A percentile compares a stretch with the other conserved stretches of the same genome.
Conservation (phyloP, 768 basidiomycete species). For the Lactarius psammicola region DNA sequence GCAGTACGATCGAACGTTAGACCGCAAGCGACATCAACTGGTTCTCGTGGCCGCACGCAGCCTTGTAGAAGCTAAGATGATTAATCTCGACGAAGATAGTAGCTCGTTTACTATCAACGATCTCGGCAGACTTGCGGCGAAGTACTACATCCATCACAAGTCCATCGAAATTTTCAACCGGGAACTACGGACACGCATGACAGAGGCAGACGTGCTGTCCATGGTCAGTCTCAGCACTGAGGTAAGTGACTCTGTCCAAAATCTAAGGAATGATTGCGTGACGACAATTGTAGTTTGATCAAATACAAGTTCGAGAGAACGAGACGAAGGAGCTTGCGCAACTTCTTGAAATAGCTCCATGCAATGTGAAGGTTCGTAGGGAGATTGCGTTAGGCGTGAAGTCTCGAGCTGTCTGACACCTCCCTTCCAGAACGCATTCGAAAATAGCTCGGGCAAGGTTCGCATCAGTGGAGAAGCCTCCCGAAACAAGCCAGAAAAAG, state of each 20-base stretch:
- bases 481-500: slow-evolving; percentile 7
- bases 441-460: slow-evolving; percentile 21
- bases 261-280: slow-evolving; percentile 9
- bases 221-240: slow-evolving; percentile 92
- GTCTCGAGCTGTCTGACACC: slow-evolving; percentile 5
- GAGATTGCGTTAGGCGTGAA: slow-evolving; percentile 46
- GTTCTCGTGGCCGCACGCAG: slow-evolving; percentile 62
- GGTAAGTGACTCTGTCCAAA: slow-evolving; percentile 42
- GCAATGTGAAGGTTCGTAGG: slow-evolving; percentile 57
- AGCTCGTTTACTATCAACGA: slow-evolving; percentile 77
- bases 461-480: slow-evolving; percentile 18
- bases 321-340: slow-evolving; percentile 80
- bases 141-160: slow-evolving; percentile 86
- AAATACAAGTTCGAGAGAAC: slow-evolving; percentile 90
- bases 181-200: slow-evolving; percentile 76
- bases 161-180: slow-evolving; percentile 87
- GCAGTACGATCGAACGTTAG: slow-evolving; percentile 69
- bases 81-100: slow-evolving; percentile 60
- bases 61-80: slow-evolving; percentile 76
- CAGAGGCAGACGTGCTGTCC: slow-evolving; percentile 85
- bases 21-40: slow-evolving; percentile 64
- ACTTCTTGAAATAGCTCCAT: slow-evolving; percentile 68
- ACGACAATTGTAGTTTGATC: slow-evolving; percentile 72
- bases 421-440: slow-evolving; percentile 14
- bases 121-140: slow-evolving; percentile 92